Percentiles rank a stretch among this genome's conserved stretches.
Conservation (phyloP, 805 yeast genomes). For the Saturnispora besseyi region DNA sequence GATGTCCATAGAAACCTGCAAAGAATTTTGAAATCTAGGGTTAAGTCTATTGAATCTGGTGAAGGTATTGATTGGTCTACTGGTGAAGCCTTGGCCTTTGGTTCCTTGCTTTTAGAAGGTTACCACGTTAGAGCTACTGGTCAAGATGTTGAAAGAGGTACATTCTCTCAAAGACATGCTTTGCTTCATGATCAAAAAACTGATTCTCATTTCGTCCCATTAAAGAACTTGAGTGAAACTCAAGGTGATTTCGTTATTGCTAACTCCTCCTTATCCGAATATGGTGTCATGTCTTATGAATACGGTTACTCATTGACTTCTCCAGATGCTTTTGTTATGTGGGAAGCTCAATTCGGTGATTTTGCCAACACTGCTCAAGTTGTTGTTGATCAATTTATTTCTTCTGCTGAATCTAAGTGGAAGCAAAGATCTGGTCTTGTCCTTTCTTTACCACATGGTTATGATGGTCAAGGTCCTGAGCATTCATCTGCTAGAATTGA, state of each 20-base stretch:
- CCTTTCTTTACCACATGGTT: constrained; percentile 95
- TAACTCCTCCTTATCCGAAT: constrained; percentile 94
- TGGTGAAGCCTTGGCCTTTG: constrained; percentile 98
- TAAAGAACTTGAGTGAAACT: constrained; percentile 65
- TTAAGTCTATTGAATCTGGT: constrained; percentile 75
- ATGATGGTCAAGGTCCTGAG: constrained; percentile 99
- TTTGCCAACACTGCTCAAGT: constrained; percentile 99
- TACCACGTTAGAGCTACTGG: constrained; percentile 96
- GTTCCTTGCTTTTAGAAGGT: constrained; percentile 86
- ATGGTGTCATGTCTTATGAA: constrained; percentile 99
- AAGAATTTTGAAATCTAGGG: constrained; percentile 83
- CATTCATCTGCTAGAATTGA: constrained; percentile 97
- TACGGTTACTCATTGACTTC: constrained; percentile 97
- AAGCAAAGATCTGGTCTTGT: constrained; percentile 97
- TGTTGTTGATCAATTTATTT: constrained; percentile 89
- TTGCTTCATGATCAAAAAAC: constrained; percentile 92
- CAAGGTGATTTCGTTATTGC: constrained; percentile 84
- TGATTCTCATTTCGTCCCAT: constrained; percentile 77
- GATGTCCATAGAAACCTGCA: constrained; percentile 91
- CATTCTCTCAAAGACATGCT: constrained; percentile 98
- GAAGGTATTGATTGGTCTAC: constrained; percentile 98
- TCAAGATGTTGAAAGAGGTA: constrained; percentile 99
- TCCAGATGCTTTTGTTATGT: constrained; percentile 92
- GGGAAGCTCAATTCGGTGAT: constrained; percentile 99
- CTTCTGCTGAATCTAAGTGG: constrained; percentile 98